Evolutionary conservation across 148 eudicot species (phyloP).

Genomic region (Chenopodium album): DNA sequence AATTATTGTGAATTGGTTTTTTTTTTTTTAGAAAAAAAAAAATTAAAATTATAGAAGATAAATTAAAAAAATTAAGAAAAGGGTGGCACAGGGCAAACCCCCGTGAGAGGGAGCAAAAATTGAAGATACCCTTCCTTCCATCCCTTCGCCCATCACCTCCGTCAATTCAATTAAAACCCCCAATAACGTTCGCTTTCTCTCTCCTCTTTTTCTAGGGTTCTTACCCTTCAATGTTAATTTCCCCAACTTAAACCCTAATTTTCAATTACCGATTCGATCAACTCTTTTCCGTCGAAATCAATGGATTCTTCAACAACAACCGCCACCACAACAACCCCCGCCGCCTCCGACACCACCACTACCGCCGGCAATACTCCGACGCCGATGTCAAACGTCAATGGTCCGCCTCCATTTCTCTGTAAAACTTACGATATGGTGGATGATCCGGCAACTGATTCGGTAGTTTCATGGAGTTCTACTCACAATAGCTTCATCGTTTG

Average conservation of each 20-base stretch:
- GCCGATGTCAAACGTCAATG: constrained; percentile 42
- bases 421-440: constrained; percentile 84
- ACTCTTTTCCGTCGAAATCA: neutral
- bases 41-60: too few relatives aligned
- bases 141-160: neutral
- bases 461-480: constrained; percentile 78
- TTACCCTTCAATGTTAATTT: constrained; percentile 10
- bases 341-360: neutral
- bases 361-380: constrained; percentile 28
- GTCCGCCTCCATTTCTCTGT: constrained; percentile 66
- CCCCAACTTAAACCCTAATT: neutral
- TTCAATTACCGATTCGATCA: neutral
- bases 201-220: neutral
- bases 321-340: neutral
- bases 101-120: neutral
- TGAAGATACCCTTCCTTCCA: neutral
- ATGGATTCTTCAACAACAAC: constrained; percentile 21
- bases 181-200: neutral
- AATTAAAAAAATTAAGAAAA: too few relatives aligned
- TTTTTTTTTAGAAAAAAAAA: too few relatives aligned
- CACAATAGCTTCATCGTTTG: constrained; percentile 83
- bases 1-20: too few relatives aligned
- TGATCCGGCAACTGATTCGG: constrained; percentile 56
- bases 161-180: neutral
- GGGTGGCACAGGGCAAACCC: neutral